Base-by-base conservation (phyloP, 1,284 basidiomycete species). In the Gomphus bonarii region DNA sequence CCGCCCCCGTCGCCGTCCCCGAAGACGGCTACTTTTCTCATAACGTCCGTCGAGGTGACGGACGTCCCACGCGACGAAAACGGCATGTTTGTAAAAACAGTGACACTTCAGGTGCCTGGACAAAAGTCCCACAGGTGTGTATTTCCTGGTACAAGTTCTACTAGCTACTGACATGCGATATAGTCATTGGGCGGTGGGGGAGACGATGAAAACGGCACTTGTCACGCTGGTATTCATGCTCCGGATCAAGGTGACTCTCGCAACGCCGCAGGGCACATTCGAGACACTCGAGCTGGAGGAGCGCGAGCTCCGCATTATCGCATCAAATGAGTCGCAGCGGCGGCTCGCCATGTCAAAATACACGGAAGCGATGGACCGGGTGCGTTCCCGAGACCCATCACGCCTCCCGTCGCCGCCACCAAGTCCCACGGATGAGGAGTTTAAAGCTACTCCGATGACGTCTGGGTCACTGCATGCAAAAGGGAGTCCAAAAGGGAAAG, bases 171-270 rank as follows among this genome's bases (percentile, higher is more conserved):
- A 22, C 35, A 16, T 46, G 20, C 14, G 12, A 6, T 36, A 76
- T 58, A 79, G 76, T 63, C 78, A 84, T 28, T 90, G 87, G 87
- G 78, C 85, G 9, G 76, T 86, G 58, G 87, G 87, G 16, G 86
- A 89, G 70, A 84, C 84, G 20, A 77, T 87, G 62, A 73, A 78
- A 61, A 84, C 83, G 44, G 75, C 79, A 49, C 67, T 86, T 61
- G 81, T 78, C n/a, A 76, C 79, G 46, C 77, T 90, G 51, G 78
- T 76, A 63, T 90, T 86, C 68, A 82, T 82, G 66, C 72, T 84
- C 62, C 79, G 81, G 49, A 75, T 81, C 60, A 87, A 85, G 77
- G 85, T 85, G 61, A 63, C 69, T 65, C 58, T 55, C 28, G 30
- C 48, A 35, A 30, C 40, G 30, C 35, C 48, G 6, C 48, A 57